Evolutionary conservation across 345 rosid genomes (phyloP), one percentile per base, ranked within the genome.

Genomic region (Alliaria petiolata): DNA sequence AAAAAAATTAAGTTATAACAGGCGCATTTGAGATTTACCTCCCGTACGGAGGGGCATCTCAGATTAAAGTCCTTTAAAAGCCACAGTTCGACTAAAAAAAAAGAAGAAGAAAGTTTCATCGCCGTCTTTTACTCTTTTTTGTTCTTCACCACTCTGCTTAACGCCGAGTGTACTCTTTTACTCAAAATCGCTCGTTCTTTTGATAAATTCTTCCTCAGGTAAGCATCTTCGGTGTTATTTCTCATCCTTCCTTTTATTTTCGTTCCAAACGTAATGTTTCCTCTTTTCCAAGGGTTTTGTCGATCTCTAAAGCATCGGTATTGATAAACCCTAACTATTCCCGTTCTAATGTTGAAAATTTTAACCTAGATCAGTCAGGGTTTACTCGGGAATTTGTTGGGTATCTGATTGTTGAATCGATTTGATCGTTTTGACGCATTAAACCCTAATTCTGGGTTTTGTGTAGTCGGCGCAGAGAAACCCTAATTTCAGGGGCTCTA

Each of bases 51-150:
- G n/a, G n/a, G n/a, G n/a, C n/a, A n/a, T n/a, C n/a, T n/a, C n/a
- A n/a, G n/a, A n/a, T n/a, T n/a, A n/a, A n/a, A n/a, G n/a, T n/a
- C 69, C 69, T 14, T 4, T 64, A 64, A 64, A 64, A 47, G 22
- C 33, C 68, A 45, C 34, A 13, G 3, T 4, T 8, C 14, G 3
- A 1, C 1, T 4, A 0, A 28, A 0, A 40, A n/a, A n/a, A 30
- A 17, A 16, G n/a, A 42, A 1, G 28, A 19, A 67, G 5, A 34
- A 34, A 35, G 5, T 0, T 56, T 31, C n/a, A 9, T 56, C 35
- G 64, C 72, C 64, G 55, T 42, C 15, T 64, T 34, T 13, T n/a
- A n/a, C n/a, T n/a, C n/a, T n/a, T 40, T n/a, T 20, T 51, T 8
- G 46, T 20, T 22, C 35, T 22, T 45, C 65, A 3, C 4, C 8